Conservation (phyloP, 192 early-diverging fungal genomes). For the Powellomyces hirtus region DNA sequence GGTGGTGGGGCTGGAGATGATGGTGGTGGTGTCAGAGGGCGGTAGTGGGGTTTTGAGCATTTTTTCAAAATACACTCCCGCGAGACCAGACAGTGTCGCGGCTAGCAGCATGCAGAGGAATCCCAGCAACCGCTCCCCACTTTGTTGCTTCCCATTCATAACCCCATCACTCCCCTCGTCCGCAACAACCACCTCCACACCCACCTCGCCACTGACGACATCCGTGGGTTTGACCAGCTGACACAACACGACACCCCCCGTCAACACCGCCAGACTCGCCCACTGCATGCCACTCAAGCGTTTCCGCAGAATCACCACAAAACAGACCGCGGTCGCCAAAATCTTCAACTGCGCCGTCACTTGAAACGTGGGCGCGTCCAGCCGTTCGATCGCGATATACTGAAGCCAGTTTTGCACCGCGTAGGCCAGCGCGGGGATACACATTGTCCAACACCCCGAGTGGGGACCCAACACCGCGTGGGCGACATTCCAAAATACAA, state of each 20-base stretch:
- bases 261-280: background rate
- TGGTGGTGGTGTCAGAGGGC: background rate
- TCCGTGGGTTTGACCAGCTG: background rate
- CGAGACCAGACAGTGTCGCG: background rate
- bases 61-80: conserved; percentile 4
- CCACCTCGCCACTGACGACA: background rate
- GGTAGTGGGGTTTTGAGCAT: background rate
- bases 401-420: conserved; percentile 12
- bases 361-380: conserved; percentile 5
- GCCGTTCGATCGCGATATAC: background rate
- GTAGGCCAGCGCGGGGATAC: background rate
- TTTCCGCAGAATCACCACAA: background rate
- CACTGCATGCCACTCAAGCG: background rate
- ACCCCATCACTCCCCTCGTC: background rate
- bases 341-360: conserved; percentile 11
- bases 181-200: background rate
- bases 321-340: conserved; percentile 11
- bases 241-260: background rate
- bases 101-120: conserved; percentile 1
- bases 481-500: too few species aligned
- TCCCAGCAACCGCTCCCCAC: background rate
- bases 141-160: background rate
- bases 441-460: background rate
- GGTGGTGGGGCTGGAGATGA: background rate
- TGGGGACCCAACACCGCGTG: background rate